These are phyloP conservation scores for Porpolomopsis calyptriformis DNA, from an alignment of 768 basidiomycete genomes.

Conservation along the genomic window DNA sequence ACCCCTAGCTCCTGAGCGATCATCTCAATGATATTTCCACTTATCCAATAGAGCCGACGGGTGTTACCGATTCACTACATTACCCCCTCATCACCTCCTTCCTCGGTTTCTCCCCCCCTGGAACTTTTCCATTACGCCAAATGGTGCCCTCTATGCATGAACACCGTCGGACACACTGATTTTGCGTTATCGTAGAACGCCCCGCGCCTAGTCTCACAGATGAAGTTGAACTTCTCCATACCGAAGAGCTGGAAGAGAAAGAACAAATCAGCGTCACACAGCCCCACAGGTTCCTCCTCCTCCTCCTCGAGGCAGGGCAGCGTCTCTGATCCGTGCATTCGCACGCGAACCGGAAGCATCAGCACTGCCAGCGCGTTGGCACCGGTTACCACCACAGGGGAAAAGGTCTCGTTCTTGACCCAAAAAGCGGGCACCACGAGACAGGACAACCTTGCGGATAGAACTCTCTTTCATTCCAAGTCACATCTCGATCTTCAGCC, in stretches of 20 bases:
- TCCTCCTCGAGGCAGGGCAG: background rate
- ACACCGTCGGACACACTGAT: background rate
- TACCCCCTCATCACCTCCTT: background rate
- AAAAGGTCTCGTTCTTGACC: background rate
- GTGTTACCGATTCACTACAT: background rate
- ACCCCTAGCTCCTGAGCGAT: background rate
- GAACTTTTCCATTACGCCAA: background rate
- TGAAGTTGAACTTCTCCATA: conserved; percentile 32
- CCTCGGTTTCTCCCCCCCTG: background rate
- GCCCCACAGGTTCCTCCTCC: background rate
- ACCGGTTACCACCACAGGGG: background rate
- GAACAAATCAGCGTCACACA: conserved; percentile 18
- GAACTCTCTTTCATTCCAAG: background rate
- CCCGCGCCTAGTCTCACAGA: conserved; percentile 6
- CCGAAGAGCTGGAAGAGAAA: conserved; percentile 28
- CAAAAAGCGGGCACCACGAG: background rate
- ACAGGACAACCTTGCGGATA: background rate
- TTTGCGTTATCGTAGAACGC: background rate
- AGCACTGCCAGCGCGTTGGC: background rate
- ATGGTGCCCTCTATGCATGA: background rate
- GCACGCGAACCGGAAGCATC: background rate
- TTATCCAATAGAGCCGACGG: background rate
- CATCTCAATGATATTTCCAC: background rate
- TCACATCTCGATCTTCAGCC: background rate
- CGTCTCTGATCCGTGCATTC: background rate